Base-by-base conservation (phyloP, 805 yeast genomes). In the Yarrowia sp. region DNA sequence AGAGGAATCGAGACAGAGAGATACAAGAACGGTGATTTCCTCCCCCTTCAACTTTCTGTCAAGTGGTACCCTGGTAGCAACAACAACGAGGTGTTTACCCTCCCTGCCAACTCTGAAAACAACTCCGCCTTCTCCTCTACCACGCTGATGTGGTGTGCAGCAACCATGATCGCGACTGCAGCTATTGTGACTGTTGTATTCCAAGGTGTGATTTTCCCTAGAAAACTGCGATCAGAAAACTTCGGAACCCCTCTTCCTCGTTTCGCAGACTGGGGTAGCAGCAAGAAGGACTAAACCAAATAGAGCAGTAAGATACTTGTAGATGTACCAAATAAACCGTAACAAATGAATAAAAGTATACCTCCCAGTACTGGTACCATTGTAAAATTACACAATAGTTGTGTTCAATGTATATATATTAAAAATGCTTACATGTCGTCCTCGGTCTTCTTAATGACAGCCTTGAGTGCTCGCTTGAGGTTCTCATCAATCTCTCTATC, bases 21-120 rank as follows among this genome's bases (percentile, higher is more conserved):
- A 66, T 80, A 82, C 40, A 85, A 85, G 19, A 88, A 88, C 72
- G 92, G 92, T 19, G 89, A 86, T 69, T 73, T 76, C 28, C 76
- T 88, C 64, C 80, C 87, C 10, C 72, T 88, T 33, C 80, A 78
- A 59, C 79, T 88, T 67, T 83, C 86, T 28, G 81, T 83, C 19
- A 78, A 83, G 65, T 88, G 93, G 93, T 69, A 70, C 54, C 38
- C 46, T 4, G 68, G 66, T 12, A 33, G 66, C 17, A 33, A 17
- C 30, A 58, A 41, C 24, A 19, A 36, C 19, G 63, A 43, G 32
- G 24, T 21, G 21, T 58, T 58, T 14, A 24, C 40, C 8, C 59
- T 69, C n/a, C 69, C 71, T 5, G 19, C 43, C 12, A 52, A 40
- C 49, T 32, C 67, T 4, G 51, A 64, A 2, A 58, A 66, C 40